Evolutionary conservation across 2,329 filamentous ascomycete species (phyloP), one percentile per base, ranked within the genome.

Genomic region (Magnaporthiopsis rhizophila): DNA sequence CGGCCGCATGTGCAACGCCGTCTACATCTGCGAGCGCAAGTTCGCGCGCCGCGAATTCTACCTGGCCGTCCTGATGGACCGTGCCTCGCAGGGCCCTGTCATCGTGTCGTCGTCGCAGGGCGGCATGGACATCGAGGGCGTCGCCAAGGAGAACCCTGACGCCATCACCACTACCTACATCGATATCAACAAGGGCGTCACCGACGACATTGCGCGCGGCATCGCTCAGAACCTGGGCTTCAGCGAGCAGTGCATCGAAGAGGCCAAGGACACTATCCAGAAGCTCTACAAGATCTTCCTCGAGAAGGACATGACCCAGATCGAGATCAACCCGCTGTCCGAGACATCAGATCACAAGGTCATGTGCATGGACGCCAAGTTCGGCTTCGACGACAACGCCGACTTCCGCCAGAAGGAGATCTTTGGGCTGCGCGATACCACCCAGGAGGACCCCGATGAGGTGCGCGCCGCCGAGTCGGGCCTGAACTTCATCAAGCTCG

Each of bases 21-120:
- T 99, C 76, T 98, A 96, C 84, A 98, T 99, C 77, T 96, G 94
- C 81, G 95, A 99, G 86, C 93, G 95, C 86, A 99, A 99, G 85
- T 99, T 97, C 75, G 95, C 95, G 72, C 92, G 95, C 71, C 90
- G 95, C 76, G 95, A 99, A 81, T 99, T 99, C 84, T 99, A 99
- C 84, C 89, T 99, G 66, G 95, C 95, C 74, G 89, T 99, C 74
- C 89, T 99, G 73, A 98, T 99, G 95, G 95, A 99, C 83, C 92
- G 95, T 74, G 87, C 84, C 70, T 89, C 90, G 62, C 95, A 98
- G 82, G 84, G 86, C 69, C 95, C 95, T 71, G 92, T 98, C 75
- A 97, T 99, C 72, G 93, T 99, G 67, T 94, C 95, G 71, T 98
- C 94, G 67, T 97, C 93, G 65, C 95, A 99, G 81, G 95, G 95